These are phyloP conservation scores for Auriscalpium orientale DNA, from an alignment of 768 basidiomycete species.

Conservation along the genomic window DNA sequence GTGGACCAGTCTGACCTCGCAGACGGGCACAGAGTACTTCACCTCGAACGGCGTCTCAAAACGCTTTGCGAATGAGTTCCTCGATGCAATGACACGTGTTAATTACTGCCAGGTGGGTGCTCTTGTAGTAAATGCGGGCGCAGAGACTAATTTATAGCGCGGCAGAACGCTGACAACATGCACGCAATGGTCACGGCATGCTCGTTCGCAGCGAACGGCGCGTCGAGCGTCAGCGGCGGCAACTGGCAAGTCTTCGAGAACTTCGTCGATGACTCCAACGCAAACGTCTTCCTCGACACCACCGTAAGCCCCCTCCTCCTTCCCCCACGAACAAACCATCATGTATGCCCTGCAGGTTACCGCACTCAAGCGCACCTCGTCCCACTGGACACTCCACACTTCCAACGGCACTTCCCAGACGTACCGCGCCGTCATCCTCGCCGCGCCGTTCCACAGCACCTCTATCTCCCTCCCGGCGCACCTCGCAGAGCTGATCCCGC, in stretches of 20 bases:
- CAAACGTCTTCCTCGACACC: conserved; percentile 65
- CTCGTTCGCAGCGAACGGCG: conserved; percentile 66
- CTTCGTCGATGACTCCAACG: conserved; percentile 64
- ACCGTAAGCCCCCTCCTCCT: conserved; percentile 35
- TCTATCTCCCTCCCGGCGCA: conserved; percentile 44
- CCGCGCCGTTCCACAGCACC: conserved; percentile 76
- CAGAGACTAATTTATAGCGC: neutral
- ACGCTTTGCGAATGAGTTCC: conserved; percentile 57
- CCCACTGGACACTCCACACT: conserved; percentile 48
- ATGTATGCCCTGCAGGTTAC: conserved; percentile 33
- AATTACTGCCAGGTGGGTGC: conserved; percentile 66
- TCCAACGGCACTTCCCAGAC: conserved; percentile 27
- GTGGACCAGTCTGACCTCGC: conserved; percentile 30
- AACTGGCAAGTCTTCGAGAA: conserved; percentile 81
- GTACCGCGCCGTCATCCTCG: conserved; percentile 77
- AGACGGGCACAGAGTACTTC: conserved; percentile 51
- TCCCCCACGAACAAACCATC: neutral
- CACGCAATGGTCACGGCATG: conserved; percentile 70
- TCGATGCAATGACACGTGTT: conserved; percentile 70
- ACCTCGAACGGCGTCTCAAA: conserved; percentile 42
- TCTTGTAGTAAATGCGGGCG: neutral
- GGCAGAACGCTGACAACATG: conserved; percentile 57
- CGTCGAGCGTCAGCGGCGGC: conserved; percentile 62
- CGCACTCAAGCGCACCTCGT: conserved; percentile 20
- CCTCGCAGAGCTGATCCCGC: conserved; percentile 46